These are phyloP conservation scores for Triangularia setosa DNA, from an alignment of 2,329 filamentous ascomycete species.

Conservation along the genomic window DNA sequence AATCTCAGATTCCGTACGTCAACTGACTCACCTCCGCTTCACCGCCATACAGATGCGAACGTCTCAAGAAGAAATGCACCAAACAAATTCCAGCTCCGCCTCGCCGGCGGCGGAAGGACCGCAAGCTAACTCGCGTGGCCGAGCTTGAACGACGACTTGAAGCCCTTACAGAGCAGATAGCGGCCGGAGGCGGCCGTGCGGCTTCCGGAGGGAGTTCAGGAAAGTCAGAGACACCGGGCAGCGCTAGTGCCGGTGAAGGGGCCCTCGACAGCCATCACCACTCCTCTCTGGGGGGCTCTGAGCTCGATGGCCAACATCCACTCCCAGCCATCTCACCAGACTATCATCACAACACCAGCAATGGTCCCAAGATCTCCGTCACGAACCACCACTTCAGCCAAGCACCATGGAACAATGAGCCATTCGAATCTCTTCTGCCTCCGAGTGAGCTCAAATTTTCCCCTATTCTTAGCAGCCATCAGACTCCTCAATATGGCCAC, in stretches of 20 bases:
- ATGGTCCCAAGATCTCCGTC: neutral
- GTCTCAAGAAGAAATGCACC: slow-evolving; percentile 45
- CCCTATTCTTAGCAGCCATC: neutral
- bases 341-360: neutral
- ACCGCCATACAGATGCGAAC: slow-evolving; percentile 39
- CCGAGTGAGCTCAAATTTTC: neutral
- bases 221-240: neutral
- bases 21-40: neutral
- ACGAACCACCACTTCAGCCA: neutral
- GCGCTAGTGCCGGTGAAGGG: neutral
- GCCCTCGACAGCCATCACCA: neutral
- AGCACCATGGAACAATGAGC: neutral
- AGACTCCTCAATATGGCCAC: neutral
- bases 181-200: neutral
- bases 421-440: neutral
- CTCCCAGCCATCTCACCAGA: neutral
- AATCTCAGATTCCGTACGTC: neutral
- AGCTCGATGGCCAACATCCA: neutral
- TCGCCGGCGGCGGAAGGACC: slow-evolving; percentile 40
- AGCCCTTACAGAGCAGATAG: slow-evolving; percentile 39
- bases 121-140: slow-evolving; percentile 46
- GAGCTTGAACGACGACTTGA: slow-evolving; percentile 49
- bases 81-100: slow-evolving; percentile 46
- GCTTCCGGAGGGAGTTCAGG: neutral
- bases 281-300: neutral